phyloP scores from a whole-genome alignment of 257 asterid genomes.

The Striga asiatica region DNA sequence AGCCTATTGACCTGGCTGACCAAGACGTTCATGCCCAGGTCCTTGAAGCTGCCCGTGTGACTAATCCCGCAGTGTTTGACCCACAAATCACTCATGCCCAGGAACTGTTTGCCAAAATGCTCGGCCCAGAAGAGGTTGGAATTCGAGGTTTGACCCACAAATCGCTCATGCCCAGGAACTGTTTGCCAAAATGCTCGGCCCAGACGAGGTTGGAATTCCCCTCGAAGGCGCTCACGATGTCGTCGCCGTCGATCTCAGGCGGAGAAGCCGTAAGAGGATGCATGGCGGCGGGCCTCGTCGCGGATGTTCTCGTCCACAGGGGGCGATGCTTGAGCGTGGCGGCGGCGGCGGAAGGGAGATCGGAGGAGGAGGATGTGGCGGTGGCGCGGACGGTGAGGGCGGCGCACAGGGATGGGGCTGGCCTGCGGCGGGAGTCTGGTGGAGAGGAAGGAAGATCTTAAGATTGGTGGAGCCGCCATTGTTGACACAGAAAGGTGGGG shows the following conservation, averaged over 20 bases:
- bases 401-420: constrained; percentile 17
- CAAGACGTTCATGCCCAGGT: no score
- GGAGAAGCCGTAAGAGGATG: constrained; percentile 26
- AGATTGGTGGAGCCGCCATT: constrained; percentile 64
- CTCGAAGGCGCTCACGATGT: no score
- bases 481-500: constrained; percentile 17
- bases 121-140: no score
- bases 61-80: no score
- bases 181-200: constrained; percentile 47
- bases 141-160: no score
- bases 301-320: no score
- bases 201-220: constrained; percentile 48
- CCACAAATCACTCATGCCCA: constrained; percentile 46
- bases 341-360: constrained; percentile 18
- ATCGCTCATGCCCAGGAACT: no score
- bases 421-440: constrained; percentile 27
- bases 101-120: no score
- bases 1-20: constrained; percentile 50
- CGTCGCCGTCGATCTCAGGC: constrained; percentile 33
- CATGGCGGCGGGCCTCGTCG: no score
- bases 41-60: no score
- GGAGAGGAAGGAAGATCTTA: no score
- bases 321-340: constrained; percentile 42
- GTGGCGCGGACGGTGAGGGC: no score
- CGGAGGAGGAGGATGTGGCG: constrained; percentile 33